Percentiles rank a stretch among this genome's conserved stretches.
These are phyloP conservation scores for Ascochyta lentis DNA, from an alignment of 2,329 filamentous ascomycete species.

Conservation along the genomic window DNA sequence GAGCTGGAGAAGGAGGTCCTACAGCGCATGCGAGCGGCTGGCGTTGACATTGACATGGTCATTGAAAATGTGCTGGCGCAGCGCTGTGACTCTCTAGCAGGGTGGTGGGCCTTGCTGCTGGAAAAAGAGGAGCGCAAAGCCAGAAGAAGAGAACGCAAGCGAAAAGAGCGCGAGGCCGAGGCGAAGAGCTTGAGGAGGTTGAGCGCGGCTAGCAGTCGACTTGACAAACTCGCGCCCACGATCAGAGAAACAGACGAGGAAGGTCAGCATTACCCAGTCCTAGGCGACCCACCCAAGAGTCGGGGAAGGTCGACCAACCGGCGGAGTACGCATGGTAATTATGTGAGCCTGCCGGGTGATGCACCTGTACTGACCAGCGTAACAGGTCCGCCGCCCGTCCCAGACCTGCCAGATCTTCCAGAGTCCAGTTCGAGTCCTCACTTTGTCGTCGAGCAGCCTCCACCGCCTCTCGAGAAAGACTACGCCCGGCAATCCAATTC, in stretches of 20 bases:
- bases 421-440: conserved; percentile 60
- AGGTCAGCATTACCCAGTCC: conserved; percentile 57
- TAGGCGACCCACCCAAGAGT: conserved; percentile 67
- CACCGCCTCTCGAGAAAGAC: conserved; percentile 81
- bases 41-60: conserved; percentile 91
- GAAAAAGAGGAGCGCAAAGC: conserved; percentile 95
- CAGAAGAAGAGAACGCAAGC: conserved; percentile 76
- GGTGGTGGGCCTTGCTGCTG: conserved; percentile 94
- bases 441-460: conserved; percentile 54
- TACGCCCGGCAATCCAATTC: conserved; percentile 77
- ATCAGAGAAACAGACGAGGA: conserved; percentile 83
- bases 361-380: conserved; percentile 49
- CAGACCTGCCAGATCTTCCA: conserved; percentile 78
- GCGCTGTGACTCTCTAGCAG: conserved; percentile 85
- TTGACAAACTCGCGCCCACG: conserved; percentile 80
- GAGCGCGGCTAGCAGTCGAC: conserved; percentile 85
- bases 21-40: conserved; percentile 89
- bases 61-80: conserved; percentile 93
- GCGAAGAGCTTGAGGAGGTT: conserved; percentile 79
- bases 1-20: conserved; percentile 88
- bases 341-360: neutral
- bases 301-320: conserved; percentile 81
- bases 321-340: conserved; percentile 57
- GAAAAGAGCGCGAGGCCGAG: conserved; percentile 83
- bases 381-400: conserved; percentile 44